Base-by-base conservation (phyloP, 1,139 yeast genomes). In the Yamadazyma dushanensis region DNA sequence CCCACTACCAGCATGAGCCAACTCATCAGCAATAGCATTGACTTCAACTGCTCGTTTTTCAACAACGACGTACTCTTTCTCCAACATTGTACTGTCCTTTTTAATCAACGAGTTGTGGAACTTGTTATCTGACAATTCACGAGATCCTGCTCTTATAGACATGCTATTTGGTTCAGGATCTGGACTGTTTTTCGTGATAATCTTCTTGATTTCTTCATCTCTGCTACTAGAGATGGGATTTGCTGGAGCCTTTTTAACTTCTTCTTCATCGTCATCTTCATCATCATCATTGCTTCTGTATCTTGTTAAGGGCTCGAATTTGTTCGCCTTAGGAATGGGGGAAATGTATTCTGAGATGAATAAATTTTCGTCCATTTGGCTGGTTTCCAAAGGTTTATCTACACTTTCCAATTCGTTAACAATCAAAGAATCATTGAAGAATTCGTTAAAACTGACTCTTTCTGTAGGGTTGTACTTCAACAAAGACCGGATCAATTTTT, bases 21-120 rank as follows among this genome's bases (percentile, higher is more conserved):
- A 66, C 55, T 89, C 95, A 59, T 92, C 97, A 8, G 97, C 97
- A 38, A 92, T 69, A 1, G 96, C 94, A 62, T 92, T 92, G 8
- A 92, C 95, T 57, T 92, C 97, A 4, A 92, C 97, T 0, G 94
- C 88, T 36, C 95, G 75, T 58, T 89, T 90, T 57, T 92, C 97
- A 17, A 92, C 92, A 26, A 92, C 95, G 30, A 92, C 97, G 51
- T 92, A 92, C 51, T 89, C 97, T 45, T 78, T 80, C 48, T 85
- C 95, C 38, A 81, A 63, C 24, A 71, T 63, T 11, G 73, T 55
- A 32, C 77, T 82, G 17, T 74, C 70, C 28, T 53, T 57, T 33
- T 53, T 51, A 10, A 36, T 21, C 11, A 32, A 8, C 2, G 36
- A 28, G 13, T 16, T 20, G 5, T 35, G 35, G 16, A 22, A 14